Conservation (phyloP, 352 stramenopile species). For the Phytophthora sansomeana region DNA sequence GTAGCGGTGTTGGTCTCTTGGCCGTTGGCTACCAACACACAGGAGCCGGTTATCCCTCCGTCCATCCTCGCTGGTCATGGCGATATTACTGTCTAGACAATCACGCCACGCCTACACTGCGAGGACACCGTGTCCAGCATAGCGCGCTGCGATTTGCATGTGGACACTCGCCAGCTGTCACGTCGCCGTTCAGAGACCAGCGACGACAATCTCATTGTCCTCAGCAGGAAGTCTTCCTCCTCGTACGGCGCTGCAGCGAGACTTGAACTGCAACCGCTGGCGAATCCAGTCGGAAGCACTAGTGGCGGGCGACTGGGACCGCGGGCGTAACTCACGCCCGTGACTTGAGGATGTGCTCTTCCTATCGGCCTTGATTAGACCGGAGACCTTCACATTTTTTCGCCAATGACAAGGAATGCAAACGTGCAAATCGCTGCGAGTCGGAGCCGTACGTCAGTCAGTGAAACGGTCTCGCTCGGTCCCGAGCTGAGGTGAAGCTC, state of each 20-base stretch:
- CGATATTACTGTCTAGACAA: too few species aligned
- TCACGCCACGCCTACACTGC: too few species aligned
- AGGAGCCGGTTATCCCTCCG: too few species aligned
- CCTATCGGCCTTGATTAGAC: constrained; percentile 30
- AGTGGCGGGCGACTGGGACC: background rate
- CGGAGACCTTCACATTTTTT: constrained; percentile 4
- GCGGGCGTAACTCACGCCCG: constrained; percentile 3
- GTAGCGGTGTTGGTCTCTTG: too few species aligned
- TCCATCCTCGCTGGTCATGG: too few species aligned
- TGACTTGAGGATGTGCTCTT: constrained; percentile 26
- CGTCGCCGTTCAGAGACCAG: too few species aligned
- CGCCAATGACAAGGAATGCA: constrained; percentile 6
- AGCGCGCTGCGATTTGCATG: too few species aligned
- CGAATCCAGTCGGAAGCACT: background rate
- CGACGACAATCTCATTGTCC: too few species aligned
- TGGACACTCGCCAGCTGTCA: too few species aligned
- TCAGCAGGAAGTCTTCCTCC: background rate
- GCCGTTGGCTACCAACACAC: too few species aligned
- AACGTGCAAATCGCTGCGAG: constrained; percentile 10
- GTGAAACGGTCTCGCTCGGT: constrained; percentile 7
- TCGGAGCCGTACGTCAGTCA: constrained; percentile 20
- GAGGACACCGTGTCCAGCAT: too few species aligned
- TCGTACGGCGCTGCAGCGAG: background rate
- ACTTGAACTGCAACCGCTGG: background rate
- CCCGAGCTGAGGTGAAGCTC: background rate